phyloP scores from a whole-genome alignment of 129 eudicot species.

The Tanacetum coccineum region DNA sequence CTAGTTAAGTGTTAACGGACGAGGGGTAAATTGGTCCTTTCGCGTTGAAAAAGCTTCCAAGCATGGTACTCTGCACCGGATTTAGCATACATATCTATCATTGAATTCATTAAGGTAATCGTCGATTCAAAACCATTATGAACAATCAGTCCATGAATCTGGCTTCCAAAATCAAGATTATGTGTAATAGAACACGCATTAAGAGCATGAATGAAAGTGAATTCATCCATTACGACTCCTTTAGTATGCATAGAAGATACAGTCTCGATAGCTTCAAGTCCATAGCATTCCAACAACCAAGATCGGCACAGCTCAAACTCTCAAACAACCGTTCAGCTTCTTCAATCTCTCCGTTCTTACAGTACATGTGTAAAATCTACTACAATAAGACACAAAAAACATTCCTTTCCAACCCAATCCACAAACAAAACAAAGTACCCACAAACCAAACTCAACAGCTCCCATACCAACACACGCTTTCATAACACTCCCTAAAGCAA shows the following conservation, averaged over 20 bases:
- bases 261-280: too few species aligned
- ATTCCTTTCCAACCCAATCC: too few species aligned
- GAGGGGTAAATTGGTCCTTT: too few species aligned
- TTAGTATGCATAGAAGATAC: too few species aligned
- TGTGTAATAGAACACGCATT: conserved; percentile 23
- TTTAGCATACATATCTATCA: conserved; percentile 40
- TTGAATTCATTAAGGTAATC: conserved; percentile 28
- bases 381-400: conserved; percentile 29
- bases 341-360: conserved; percentile 18
- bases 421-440: conserved; percentile 31
- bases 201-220: too few species aligned
- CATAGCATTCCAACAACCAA: conserved; percentile 48
- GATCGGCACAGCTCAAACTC: conserved; percentile 25
- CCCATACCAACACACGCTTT: conserved; percentile 22
- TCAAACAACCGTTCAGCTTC: conserved; percentile 22
- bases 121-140: conserved; percentile 20
- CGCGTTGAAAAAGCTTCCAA: conserved; percentile 29
- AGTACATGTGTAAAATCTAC: conserved; percentile 37
- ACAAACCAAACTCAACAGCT: conserved; percentile 23
- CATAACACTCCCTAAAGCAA: conserved; percentile 37
- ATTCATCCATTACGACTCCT: too few species aligned
- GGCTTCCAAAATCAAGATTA: conserved; percentile 29
- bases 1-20: too few species aligned
- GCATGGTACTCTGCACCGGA: conserved; percentile 13
- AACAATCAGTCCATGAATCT: conserved; percentile 37